Evolutionary conservation across 2,329 filamentous ascomycete species (phyloP).

Genomic region (Berkeleyomyces rouxiae): DNA sequence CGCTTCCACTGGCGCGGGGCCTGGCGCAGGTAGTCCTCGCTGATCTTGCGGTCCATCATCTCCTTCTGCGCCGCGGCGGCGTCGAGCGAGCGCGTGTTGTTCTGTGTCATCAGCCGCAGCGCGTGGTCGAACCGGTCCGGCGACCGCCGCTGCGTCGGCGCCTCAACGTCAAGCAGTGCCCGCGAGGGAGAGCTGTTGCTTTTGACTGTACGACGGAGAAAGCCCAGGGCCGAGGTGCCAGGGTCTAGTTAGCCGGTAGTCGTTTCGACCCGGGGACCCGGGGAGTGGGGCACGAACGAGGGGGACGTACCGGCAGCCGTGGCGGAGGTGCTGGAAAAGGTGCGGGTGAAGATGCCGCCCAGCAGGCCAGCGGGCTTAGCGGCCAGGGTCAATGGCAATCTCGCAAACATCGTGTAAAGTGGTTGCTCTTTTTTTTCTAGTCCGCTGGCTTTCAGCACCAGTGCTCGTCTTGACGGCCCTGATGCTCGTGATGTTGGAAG

Average conservation of each 20-base stretch:
- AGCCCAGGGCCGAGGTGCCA: too few relatives aligned
- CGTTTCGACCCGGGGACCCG: background rate
- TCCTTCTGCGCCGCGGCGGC: slow-evolving; percentile 16
- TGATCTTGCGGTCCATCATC: slow-evolving; percentile 21
- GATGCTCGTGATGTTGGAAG: background rate
- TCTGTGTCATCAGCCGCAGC: slow-evolving; percentile 14
- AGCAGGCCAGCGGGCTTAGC: slow-evolving; percentile 6
- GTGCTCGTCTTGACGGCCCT: background rate
- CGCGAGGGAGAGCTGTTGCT: slow-evolving; percentile 12
- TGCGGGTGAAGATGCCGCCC: slow-evolving; percentile 3
- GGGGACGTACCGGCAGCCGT: background rate
- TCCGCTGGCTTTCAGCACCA: background rate
- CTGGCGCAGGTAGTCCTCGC: slow-evolving; percentile 42
- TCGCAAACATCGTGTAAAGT: slow-evolving; percentile 1
- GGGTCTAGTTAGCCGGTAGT: too few relatives aligned
- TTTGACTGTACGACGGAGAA: background rate
- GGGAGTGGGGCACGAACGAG: background rate
- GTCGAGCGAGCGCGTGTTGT: slow-evolving; percentile 15
- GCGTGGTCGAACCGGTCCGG: slow-evolving; percentile 11
- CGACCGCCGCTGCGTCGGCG: slow-evolving; percentile 15
- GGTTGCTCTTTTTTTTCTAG: background rate
- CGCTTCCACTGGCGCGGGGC: slow-evolving; percentile 53
- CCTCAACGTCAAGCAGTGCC: slow-evolving; percentile 11
- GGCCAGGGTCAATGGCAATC: slow-evolving; percentile 2
- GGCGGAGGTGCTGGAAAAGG: slow-evolving; percentile 5